Percentiles rank a stretch among this genome's conserved stretches.
Evolutionary conservation across 306 rosid species (phyloP).

Genomic region (Macrotyloma uniflorum): DNA sequence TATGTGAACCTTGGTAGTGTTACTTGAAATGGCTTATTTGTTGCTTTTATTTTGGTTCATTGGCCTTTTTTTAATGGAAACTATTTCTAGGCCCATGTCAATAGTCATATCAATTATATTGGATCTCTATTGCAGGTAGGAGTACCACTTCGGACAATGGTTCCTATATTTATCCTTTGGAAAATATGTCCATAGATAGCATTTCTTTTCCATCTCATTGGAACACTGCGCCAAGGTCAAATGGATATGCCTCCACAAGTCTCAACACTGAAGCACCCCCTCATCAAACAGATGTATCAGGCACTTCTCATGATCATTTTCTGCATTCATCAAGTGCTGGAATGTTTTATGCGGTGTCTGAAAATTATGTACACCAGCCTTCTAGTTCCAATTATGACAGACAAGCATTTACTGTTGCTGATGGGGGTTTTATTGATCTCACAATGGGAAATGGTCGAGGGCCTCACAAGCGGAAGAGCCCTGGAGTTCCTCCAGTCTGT

Average conservation of each 20-base stretch:
- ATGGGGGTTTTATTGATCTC: constrained; percentile 62
- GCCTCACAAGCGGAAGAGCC: constrained; percentile 74
- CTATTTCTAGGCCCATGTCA: not conserved
- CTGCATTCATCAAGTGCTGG: constrained; percentile 52
- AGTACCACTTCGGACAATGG: constrained; percentile 55
- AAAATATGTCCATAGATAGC: constrained; percentile 58
- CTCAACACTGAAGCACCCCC: constrained; percentile 52
- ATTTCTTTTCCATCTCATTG: constrained; percentile 57
- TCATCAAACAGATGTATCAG: constrained; percentile 59
- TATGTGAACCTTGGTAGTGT: constrained; percentile 57
- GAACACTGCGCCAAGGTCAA: constrained; percentile 55
- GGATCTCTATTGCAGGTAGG: constrained; percentile 50
- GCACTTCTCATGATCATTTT: constrained; percentile 62
- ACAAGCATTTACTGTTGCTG: constrained; percentile 51
- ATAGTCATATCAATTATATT: not conserved
- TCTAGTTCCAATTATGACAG: constrained; percentile 63
- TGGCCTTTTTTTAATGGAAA: not conserved
- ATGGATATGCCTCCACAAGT: constrained; percentile 58
- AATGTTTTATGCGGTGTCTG: constrained; percentile 46
- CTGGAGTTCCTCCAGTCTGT: constrained; percentile 62
- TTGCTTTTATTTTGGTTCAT: not conserved
- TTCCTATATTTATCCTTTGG: constrained; percentile 55
- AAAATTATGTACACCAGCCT: constrained; percentile 54
- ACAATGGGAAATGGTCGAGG: constrained; percentile 67
- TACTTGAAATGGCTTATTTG: constrained; percentile 12